These are phyloP conservation scores for Cyclotella kingstonii DNA, from an alignment of 108 stramenopile species.

Conservation along the genomic window DNA sequence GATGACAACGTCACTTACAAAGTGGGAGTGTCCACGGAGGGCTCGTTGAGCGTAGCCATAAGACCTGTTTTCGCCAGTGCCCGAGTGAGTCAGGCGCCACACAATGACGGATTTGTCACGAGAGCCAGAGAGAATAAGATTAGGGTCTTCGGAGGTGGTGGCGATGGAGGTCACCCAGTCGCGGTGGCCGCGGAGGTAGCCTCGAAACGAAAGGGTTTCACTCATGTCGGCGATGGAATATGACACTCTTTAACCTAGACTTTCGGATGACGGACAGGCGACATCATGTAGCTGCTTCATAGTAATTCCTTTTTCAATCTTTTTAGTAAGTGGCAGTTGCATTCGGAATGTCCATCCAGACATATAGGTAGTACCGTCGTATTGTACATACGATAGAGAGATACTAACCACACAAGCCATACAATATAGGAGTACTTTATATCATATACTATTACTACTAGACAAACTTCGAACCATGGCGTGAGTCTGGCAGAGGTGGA, in stretches of 20 bases:
- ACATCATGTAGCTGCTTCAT: not conserved
- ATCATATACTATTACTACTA: not conserved
- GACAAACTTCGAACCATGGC: slow-evolving; percentile 35
- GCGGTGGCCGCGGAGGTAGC: slow-evolving; percentile 89
- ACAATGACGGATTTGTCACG: slow-evolving; percentile 98
- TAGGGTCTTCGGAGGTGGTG: slow-evolving; percentile 97
- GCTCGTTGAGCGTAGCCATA: slow-evolving; percentile 97
- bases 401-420: not conserved
- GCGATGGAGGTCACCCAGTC: slow-evolving; percentile 99
- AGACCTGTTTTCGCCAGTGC: slow-evolving; percentile 58
- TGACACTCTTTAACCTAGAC: not conserved
- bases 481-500: slow-evolving; percentile 18
- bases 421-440: no score
- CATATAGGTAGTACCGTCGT: not conserved
- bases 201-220: slow-evolving; percentile 92
- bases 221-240: slow-evolving; percentile 56
- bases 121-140: slow-evolving; percentile 94
- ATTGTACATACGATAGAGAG: not conserved
- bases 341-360: not conserved
- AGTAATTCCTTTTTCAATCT: not conserved
- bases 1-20: slow-evolving; percentile 98
- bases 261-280: not conserved
- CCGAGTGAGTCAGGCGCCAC: slow-evolving; percentile 89
- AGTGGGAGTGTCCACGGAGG: slow-evolving; percentile 98
- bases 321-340: slow-evolving; percentile 2